Base-by-base conservation (phyloP, 73 alveolate genomes). In the Symbiodinium pilosum region DNA sequence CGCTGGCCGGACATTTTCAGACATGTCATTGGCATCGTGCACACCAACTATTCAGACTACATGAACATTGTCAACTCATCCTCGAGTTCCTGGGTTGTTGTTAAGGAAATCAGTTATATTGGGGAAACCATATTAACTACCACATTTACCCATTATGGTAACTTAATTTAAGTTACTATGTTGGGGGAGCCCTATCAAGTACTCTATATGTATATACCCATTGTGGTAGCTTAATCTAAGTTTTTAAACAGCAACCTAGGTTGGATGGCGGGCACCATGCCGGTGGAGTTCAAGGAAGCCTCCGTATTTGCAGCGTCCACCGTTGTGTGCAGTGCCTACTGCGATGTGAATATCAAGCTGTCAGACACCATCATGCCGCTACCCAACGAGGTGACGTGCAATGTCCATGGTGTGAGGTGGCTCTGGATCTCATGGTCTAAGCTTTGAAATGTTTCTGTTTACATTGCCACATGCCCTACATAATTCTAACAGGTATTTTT, bases 381-480 rank as follows among this genome's bases (percentile, higher is more conserved):
- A 28, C 93, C 92, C 43, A 93, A 93, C n/a, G 99, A 93, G 86
- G 93, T 81, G 38, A 93, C 99, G 3, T 93, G 99, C 99, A 93
- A 93, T 52, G 99, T 93, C 40, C 99, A 93, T 40, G 99, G 99
- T 9, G 99, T 93, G 34, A n/a, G n/a, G 24, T 14, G 24, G 24
- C 14, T 54, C n/a, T 18, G 14, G 14, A 18, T 24, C 73, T 54
- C 24, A 54, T 18, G 73, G 73, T 54, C 73, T 18, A 24, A 18
- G 73, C n/a, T 14, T 54, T 14, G 14, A 24, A 24, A 24, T 54
- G 73, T 54, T 14, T 14, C n/a, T 54, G 73, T 54, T 14, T 14
- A 24, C 24, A 24, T 54, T 14, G 73, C n/a, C n/a, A 54, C n/a
- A 24, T 54, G 73, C 73, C n/a, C 24, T n/a, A n/a, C n/a, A n/a